Evolutionary conservation across 352 stramenopile genomes (phyloP), one percentile per base, ranked within the genome.

Genomic region (Phytophthora pseudosyringae): DNA sequence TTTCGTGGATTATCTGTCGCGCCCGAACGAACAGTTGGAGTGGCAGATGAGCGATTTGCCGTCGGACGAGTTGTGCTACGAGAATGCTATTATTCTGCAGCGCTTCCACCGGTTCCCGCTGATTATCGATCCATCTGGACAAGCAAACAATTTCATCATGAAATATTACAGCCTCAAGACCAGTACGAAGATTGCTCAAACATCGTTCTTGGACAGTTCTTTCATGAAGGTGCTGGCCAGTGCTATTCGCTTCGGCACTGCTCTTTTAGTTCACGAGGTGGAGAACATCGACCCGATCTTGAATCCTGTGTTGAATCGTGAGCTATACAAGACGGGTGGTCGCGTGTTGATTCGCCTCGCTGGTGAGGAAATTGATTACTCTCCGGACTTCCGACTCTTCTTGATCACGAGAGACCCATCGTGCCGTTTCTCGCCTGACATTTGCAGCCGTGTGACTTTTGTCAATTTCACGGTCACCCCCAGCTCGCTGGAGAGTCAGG

Each of bases 161-260:
- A 97, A 97, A 46, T 97, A 99, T 59, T 99, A 98, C 68, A 88
- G 90, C 41, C 75, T 96, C 16, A 93, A 98, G 67, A 91, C 80
- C 0, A 93, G 83, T 50, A 83, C 84, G 16, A 98, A 97, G 66
- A 99, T 99, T 55, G 86, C 97, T 48, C 98, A 99, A 61, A 99
- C 98, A 4, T 99, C 97, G 29, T 99, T 99, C 78, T 76, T 99
- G 51, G 98, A 99, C 71, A 97, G 96, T 40, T 97, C 93, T 7
- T 99, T 99, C 81, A 99, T 99, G 86, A 99, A 99, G 75, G 98
- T 98, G n/a, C 79, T 99, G 18, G 97, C 97, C n/a, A 98, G 96
- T 67, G 97, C 98, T 26, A 98, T 99, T 78, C 97, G 98, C 38
- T 99, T 99, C 72, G 98, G 98, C 36, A 99, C 96, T 26, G 95